phyloP scores from a whole-genome alignment of 2,329 filamentous ascomycete genomes.

The Stylonectria norvegica region DNA sequence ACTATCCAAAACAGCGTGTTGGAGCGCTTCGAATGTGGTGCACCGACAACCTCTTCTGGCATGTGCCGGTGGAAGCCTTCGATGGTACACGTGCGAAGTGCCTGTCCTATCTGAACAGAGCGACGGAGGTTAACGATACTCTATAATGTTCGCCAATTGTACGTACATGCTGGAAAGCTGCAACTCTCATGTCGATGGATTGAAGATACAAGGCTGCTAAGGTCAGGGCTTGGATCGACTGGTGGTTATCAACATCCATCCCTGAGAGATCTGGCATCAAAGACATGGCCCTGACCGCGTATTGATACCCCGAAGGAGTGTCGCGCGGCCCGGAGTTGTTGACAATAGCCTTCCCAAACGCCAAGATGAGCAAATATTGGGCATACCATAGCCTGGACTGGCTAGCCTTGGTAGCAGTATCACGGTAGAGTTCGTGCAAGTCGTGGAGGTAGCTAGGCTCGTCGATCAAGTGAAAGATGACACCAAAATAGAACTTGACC shows the following conservation, averaged over 20 bases:
- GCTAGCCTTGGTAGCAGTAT: slow-evolving; percentile 16
- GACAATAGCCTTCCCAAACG: slow-evolving; percentile 32
- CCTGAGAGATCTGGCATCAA: slow-evolving; percentile 34
- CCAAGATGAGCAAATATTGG: slow-evolving; percentile 31
- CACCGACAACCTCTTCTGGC: slow-evolving; percentile 20
- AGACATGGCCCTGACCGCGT: slow-evolving; percentile 37
- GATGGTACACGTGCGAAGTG: slow-evolving; percentile 31
- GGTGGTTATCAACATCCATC: slow-evolving; percentile 19
- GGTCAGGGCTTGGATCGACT: slow-evolving; percentile 29
- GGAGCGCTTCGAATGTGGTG: slow-evolving; percentile 25
- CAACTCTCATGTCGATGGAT: slow-evolving; percentile 38
- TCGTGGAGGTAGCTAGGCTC: slow-evolving; percentile 17
- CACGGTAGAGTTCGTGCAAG: slow-evolving; percentile 21
- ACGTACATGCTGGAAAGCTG: slow-evolving; percentile 38
- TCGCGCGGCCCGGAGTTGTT: slow-evolving; percentile 23
- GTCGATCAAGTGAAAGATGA: slow-evolving; percentile 19
- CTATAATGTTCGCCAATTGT: background rate
- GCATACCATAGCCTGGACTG: slow-evolving; percentile 29
- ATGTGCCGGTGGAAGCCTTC: slow-evolving; percentile 30
- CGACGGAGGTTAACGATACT: slow-evolving; percentile 1
- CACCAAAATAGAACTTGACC: slow-evolving; percentile 21
- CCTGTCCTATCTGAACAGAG: slow-evolving; percentile 28
- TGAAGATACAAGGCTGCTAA: slow-evolving; percentile 38
- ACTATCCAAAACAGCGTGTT: slow-evolving; percentile 31
- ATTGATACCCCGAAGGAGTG: slow-evolving; percentile 35